Percentiles rank a stretch among this genome's conserved stretches.
Evolutionary conservation across 495 filamentous ascomycete species (phyloP).

Genomic region (Tuber indicum): DNA sequence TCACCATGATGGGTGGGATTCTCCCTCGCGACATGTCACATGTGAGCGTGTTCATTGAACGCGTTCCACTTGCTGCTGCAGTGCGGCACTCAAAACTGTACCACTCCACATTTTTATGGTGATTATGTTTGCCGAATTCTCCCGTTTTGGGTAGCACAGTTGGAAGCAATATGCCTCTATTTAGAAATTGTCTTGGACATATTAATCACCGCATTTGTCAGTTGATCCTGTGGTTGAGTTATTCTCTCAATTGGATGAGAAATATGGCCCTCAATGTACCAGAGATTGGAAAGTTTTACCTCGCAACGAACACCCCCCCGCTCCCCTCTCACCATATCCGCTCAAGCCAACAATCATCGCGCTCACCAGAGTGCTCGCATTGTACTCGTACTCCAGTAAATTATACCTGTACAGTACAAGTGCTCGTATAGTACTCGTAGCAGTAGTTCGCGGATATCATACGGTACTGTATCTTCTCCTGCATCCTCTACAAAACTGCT

Average conservation of each 20-base stretch:
- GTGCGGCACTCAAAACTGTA: slow-evolving; percentile 18
- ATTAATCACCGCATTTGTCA: slow-evolving; percentile 31
- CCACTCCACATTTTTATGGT: slow-evolving; percentile 24
- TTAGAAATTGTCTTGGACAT: slow-evolving; percentile 20
- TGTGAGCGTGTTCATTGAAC: slow-evolving; percentile 35
- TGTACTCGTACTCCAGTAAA: not conserved
- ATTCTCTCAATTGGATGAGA: slow-evolving; percentile 12
- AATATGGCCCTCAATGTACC: slow-evolving; percentile 9
- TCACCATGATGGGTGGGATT: not conserved
- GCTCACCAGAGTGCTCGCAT: not conserved
- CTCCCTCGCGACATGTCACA: slow-evolving; percentile 35
- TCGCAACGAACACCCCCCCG: slow-evolving; percentile 18
- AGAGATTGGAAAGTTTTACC: slow-evolving; percentile 10
- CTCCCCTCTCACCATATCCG: slow-evolving; percentile 13
- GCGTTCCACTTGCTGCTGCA: slow-evolving; percentile 18
- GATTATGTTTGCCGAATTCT: slow-evolving; percentile 15
- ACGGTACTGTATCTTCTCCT: not conserved
- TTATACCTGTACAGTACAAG: not conserved
- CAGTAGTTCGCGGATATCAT: not conserved
- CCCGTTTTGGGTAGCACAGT: slow-evolving; percentile 14
- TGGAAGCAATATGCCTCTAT: slow-evolving; percentile 20
- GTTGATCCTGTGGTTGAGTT: not conserved
- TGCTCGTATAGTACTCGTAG: not conserved
- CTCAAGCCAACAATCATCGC: not conserved
- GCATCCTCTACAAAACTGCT: not conserved